Base-by-base conservation (phyloP, 2,329 filamentous ascomycete genomes). In the Arthrobotrys megalospora region DNA sequence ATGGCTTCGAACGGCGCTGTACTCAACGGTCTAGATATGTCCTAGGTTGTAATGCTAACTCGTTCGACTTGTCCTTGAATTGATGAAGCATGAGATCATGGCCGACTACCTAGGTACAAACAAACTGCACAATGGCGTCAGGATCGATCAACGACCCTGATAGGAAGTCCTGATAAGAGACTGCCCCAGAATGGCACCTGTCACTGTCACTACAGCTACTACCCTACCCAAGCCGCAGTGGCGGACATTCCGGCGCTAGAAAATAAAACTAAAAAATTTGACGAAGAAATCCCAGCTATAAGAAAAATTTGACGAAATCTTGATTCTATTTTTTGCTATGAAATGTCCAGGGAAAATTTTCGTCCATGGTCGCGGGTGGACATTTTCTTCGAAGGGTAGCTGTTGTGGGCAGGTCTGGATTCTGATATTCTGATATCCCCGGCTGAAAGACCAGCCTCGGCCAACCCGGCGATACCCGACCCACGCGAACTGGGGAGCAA, bases 161-260 rank as follows among this genome's bases (percentile, higher is more conserved):
- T 64, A 43, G 50, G 70, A 67, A 58, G 66, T 52, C 48, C 41
- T 43, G 43, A 63, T 63, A 55, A 63, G 36, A 21, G 6, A 7
- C 12, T 36, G 45, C 21, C 53, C 45, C 41, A 19, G 53, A 47
- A 21, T 24, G 48, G 64, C 64, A 60, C 55, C 50, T 77, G 66
- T 53, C 73, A 71, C 24, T 50, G 50, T n/a, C 28, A 36, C 32
- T 38, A 14, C 36, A 48, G 14, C 1, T 45, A 6, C 41, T 6
- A 28, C 5, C 24, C 24, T 5, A 28, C 24, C 19, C 14, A 36
- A 58, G 48, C 45, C 48, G 43, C 55, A 47, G 19, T 32, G 36
- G 65, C 60, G 66, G 66, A 21, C 60, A 34, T 38, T 63, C 75
- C 75, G 75, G 47, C 67, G 67, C 75, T 78, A 78, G 75, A 78